Evolutionary conservation across 768 basidiomycete genomes (phyloP), one percentile per base, ranked within the genome.

Genomic region (Leccinum longicurvipes): DNA sequence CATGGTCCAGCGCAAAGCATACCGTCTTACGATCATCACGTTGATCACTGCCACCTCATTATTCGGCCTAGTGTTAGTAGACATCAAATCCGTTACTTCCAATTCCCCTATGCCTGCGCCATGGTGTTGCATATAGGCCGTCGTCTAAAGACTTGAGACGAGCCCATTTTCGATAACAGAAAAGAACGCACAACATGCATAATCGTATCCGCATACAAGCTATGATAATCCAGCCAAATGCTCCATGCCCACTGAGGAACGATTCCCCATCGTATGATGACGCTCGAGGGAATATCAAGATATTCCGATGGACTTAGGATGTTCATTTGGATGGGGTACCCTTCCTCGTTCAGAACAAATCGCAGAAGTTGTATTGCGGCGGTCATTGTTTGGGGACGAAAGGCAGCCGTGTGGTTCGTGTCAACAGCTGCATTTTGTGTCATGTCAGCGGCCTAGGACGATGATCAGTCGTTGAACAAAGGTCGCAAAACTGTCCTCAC

Each of bases 211-310:
- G 77, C 72, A 32, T 82, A 69, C 27, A 78, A 74, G 36, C 73
- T 65, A 21, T 81, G 76, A 55, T 73, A 72, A 61, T 88, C 86
- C 47, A 71, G 66, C 85, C 86, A 90, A 7, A 77, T 67, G 11
- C 65, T 69, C 87, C 89, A 91, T 52, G 74, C 75, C 87, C 88
- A 89, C 1, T 79, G 77, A 3, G 86, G 66, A 11, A 79, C 70
- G 11, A 75, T 59, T 28, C 82, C 81, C 82, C 84, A 89, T 57
- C 71, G 71, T n/a, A 87, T 52, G n/a, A 90, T 65, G 21, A 86
- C 74, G 6, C 47, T 67, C 55, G 80, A 78, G 11, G 85, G 68
- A 45, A 62, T 54, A 64, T 83, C 79, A 6, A 79, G 65, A 19
- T 60, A 52, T 25, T 57, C 44, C 15, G 47, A 60, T 25, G 63